Conservation (phyloP, 2,329 filamentous ascomycete species). For the Drechslerella coelobrocha region DNA sequence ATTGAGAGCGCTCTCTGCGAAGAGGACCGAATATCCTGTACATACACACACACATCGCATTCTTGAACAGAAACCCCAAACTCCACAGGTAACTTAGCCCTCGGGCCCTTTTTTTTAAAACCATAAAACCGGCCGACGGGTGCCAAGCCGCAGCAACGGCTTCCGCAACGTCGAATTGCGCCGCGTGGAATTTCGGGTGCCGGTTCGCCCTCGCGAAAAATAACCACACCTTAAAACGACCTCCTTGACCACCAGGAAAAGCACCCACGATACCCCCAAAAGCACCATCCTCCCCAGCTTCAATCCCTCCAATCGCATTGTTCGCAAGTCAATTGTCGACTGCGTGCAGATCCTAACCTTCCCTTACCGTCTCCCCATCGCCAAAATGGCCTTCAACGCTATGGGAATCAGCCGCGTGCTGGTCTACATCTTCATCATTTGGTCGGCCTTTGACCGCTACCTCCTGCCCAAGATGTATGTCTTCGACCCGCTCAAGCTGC, state of each 20-base stretch:
- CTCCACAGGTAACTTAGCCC: no score
- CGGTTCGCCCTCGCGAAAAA: conserved; percentile 23
- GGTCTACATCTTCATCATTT: conserved; percentile 36
- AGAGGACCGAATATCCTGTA: conserved; percentile 43
- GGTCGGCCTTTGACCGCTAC: conserved; percentile 35
- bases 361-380: not conserved
- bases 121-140: conserved; percentile 19
- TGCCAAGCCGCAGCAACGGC: conserved; percentile 25
- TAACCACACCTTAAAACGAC: conserved; percentile 3
- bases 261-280: not conserved
- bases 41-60: conserved; percentile 18
- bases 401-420: conserved; percentile 19
- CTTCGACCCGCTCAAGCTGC: conserved; percentile 72
- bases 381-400: conserved; percentile 29
- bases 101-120: no score
- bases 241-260: no score
- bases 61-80: no score
- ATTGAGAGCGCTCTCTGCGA: conserved; percentile 22
- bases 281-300: not conserved
- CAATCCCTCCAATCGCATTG: not conserved
- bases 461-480: conserved; percentile 69
- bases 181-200: conserved; percentile 41
- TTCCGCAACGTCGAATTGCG: conserved; percentile 13
- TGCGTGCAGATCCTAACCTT: not conserved
- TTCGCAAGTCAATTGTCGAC: not conserved